Percentiles rank a stretch among this genome's conserved stretches.
Conservation (phyloP, 169 alveolate species). For the Amoebophrya sp. region DNA sequence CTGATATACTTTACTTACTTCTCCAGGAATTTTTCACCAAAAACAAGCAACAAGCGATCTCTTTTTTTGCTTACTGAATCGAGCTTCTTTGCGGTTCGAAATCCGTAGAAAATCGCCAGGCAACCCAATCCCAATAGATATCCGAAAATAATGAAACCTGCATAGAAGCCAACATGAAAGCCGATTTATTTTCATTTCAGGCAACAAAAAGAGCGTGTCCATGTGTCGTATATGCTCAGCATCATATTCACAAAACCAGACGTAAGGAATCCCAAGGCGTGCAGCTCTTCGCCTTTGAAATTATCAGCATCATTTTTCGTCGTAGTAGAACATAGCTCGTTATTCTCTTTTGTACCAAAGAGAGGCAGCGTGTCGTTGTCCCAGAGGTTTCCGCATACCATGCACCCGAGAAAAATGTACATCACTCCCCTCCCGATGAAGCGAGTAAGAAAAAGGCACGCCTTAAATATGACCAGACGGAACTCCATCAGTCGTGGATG, state of each 20-base stretch:
- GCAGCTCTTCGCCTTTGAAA: too few species aligned
- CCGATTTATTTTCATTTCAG: too few species aligned
- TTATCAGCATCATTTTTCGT: too few species aligned
- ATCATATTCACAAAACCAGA: too few species aligned
- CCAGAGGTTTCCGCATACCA: conserved; percentile 23
- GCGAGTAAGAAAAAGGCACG: neutral
- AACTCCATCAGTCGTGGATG: neutral
- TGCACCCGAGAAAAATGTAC: neutral
- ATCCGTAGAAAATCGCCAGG: neutral
- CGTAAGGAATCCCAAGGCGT: too few species aligned
- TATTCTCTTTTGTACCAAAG: neutral
- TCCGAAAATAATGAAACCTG: conserved; percentile 5
- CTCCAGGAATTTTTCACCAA: too few species aligned
- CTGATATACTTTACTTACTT: too few species aligned
- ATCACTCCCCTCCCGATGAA: conserved; percentile 13
- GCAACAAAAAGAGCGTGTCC: too few species aligned
- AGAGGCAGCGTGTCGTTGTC: neutral
- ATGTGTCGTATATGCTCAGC: too few species aligned
- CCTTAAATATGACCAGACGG: neutral
- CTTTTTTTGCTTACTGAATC: too few species aligned
- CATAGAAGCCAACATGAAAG: too few species aligned
- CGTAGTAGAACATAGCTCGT: neutral
- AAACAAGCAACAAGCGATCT: too few species aligned
- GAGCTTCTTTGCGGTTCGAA: neutral
- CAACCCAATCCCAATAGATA: neutral